A percentile compares a stretch with the other conserved stretches of the same genome.
These are phyloP conservation scores for Mycena maculata DNA, from an alignment of 768 basidiomycete genomes.

Conservation along the genomic window DNA sequence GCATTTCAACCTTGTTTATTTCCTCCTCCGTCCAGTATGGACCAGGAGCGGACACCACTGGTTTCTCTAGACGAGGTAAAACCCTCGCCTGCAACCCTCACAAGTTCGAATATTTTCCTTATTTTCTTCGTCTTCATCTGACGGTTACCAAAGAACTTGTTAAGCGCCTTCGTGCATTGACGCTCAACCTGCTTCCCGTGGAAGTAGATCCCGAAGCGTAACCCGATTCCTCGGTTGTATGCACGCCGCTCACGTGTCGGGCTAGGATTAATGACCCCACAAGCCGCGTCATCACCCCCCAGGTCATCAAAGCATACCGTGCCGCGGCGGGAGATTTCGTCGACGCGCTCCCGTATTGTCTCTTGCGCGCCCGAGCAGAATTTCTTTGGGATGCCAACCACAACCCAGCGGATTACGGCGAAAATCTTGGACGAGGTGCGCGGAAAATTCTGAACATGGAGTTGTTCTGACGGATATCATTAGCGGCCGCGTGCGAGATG, in stretches of 20 bases:
- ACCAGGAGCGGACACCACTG: constrained; percentile 59
- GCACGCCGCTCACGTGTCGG: neutral
- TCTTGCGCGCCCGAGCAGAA: constrained; percentile 79
- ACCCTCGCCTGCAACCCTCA: constrained; percentile 77
- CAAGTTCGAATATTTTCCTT: constrained; percentile 63
- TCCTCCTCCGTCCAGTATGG: constrained; percentile 45
- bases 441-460: too few relatives aligned
- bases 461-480: too few relatives aligned
- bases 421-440: constrained; percentile 84
- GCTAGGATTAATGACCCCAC: constrained; percentile 77
- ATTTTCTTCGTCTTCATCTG: neutral
- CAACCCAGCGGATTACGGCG: constrained; percentile 88
- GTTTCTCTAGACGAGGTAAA: constrained; percentile 58
- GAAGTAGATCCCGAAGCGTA: constrained; percentile 70
- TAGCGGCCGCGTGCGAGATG: constrained; percentile 86
- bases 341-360: constrained; percentile 89
- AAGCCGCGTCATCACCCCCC: constrained; percentile 84
- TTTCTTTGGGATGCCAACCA: constrained; percentile 87
- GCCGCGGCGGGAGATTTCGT: constrained; percentile 89
- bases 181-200: constrained; percentile 79
- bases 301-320: constrained; percentile 80
- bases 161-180: constrained; percentile 81
- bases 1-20: constrained; percentile 1
- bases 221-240: neutral
- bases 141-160: constrained; percentile 70